Conservation (phyloP, 2,329 filamentous ascomycete genomes). For the Microcyclosporella mali region DNA sequence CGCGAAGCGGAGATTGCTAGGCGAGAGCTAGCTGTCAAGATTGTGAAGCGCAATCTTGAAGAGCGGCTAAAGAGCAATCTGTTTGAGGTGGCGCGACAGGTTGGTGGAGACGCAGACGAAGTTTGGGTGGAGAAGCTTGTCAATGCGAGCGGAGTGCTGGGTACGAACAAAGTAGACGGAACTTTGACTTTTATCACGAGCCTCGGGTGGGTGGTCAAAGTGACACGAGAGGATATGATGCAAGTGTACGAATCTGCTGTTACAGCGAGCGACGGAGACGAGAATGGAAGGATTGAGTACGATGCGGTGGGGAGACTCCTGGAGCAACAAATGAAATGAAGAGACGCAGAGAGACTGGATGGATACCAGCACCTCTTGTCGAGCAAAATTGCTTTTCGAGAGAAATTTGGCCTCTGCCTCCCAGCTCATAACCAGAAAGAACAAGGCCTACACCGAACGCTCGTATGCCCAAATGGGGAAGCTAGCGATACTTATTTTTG, state of each 20-base stretch:
- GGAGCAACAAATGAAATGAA: too few relatives aligned
- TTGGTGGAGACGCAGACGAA: conserved; percentile 36
- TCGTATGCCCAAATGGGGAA: too few relatives aligned
- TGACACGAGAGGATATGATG: conserved; percentile 36
- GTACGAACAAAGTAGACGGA: conserved; percentile 16
- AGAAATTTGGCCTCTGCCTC: too few relatives aligned
- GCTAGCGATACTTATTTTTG: too few relatives aligned
- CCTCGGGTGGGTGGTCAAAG: conserved; percentile 38
- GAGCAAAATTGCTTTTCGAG: too few relatives aligned
- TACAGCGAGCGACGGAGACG: conserved; percentile 23
- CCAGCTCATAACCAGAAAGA: too few relatives aligned
- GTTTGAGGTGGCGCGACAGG: conserved; percentile 35
- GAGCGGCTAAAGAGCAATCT: conserved; percentile 31
- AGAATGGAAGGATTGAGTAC: conserved; percentile 30
- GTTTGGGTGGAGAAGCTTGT: conserved; percentile 42
- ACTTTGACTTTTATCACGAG: conserved; percentile 38
- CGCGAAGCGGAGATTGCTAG: conserved; percentile 34
- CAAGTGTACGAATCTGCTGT: conserved; percentile 35
- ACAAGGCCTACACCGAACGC: too few relatives aligned
- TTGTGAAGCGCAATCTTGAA: conserved; percentile 29
- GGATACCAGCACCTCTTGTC: too few relatives aligned
- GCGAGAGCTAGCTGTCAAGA: conserved; percentile 27
- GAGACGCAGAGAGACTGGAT: too few relatives aligned
- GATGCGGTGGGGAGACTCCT: conserved; percentile 35
- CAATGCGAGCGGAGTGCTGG: conserved; percentile 35